Evolutionary conservation across 352 stramenopile genomes (phyloP), one percentile per base, ranked within the genome.

Genomic region (Vaucheria bursata): DNA sequence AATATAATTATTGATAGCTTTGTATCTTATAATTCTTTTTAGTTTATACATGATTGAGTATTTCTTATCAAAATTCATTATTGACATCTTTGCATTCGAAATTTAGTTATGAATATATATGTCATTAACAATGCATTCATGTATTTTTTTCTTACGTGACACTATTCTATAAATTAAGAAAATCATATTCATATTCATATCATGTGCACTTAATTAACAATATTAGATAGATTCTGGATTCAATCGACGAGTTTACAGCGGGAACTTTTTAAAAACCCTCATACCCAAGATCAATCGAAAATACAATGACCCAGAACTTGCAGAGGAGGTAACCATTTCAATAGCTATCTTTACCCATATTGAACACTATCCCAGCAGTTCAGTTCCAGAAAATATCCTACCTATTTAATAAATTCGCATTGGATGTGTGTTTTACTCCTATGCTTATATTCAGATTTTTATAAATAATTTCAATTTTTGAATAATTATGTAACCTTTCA

Each of bases 221-320:
- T 74, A 52, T 40, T 39, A 68, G 59, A 74, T 81, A n/a, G 76
- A 81, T 70, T 38, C 18, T 31, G 76, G 76, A 12, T 81, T 81
- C 52, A 65, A 78, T 38, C 72, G 75, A 33, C 12, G 32, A 25
- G 80, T 85, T n/a, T 85, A 84, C 65, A 36, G 66, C 31, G 79
- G 36, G 36, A 85, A 85, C 65, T 85, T 85, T 39, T 53, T 85
- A 32, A 81, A 66, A 64, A 80, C 53, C 25, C 71, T 85, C n/a
- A 79, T 78, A 1, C 78, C 78, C 25, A 84, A 84, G 78, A 74
- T 78, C 25, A 36, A 65, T 65, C 59, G 78, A 7, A 79, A 80
- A 49, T 65, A 67, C 5, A 52, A 29, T 32, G 59, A 82, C 40
- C 78, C 78, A 3, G 12, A 25, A n/a, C 37, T 77, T 29, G 73